phyloP scores from a whole-genome alignment of 176 grass and related monocot genomes.

The Triticum timopheevii region DNA sequence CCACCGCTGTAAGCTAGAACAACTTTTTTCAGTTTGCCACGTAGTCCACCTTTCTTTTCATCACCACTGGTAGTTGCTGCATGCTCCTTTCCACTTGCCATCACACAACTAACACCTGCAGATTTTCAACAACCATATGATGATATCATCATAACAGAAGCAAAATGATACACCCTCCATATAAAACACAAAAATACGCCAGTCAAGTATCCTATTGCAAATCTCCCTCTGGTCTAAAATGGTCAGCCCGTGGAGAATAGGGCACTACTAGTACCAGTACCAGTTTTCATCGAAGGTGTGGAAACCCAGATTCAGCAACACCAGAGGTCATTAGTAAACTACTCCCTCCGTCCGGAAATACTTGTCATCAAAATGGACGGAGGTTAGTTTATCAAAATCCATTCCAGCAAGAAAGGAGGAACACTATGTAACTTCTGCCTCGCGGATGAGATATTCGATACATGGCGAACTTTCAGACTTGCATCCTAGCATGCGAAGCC shows the following conservation, averaged over 20 bases:
- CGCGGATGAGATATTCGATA: not conserved
- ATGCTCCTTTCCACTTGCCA: slow-evolving; percentile 47
- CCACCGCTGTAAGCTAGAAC: slow-evolving; percentile 98
- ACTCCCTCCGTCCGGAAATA: too few species aligned
- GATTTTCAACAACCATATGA: not conserved
- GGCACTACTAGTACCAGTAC: not conserved
- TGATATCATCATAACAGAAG: not conserved
- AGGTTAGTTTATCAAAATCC: not conserved
- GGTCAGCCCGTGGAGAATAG: not conserved
- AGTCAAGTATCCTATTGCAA: not conserved
- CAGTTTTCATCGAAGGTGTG: not conserved
- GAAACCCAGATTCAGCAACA: not conserved
- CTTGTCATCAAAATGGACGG: too few species aligned
- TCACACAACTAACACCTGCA: slow-evolving; percentile 58
- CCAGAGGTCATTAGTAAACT: not conserved
- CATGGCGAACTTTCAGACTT: not conserved
- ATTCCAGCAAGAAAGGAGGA: not conserved
- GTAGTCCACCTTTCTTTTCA: slow-evolving; percentile 43
- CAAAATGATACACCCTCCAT: not conserved
- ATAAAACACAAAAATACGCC: not conserved
- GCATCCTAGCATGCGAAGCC: not conserved
- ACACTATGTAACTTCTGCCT: not conserved
- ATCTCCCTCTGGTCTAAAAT: not conserved
- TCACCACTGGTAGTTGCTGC: slow-evolving; percentile 19
- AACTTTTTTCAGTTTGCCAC: slow-evolving; percentile 90